Conservation (phyloP, 495 filamentous ascomycete species). For the Talaromyces trachyspermus region DNA sequence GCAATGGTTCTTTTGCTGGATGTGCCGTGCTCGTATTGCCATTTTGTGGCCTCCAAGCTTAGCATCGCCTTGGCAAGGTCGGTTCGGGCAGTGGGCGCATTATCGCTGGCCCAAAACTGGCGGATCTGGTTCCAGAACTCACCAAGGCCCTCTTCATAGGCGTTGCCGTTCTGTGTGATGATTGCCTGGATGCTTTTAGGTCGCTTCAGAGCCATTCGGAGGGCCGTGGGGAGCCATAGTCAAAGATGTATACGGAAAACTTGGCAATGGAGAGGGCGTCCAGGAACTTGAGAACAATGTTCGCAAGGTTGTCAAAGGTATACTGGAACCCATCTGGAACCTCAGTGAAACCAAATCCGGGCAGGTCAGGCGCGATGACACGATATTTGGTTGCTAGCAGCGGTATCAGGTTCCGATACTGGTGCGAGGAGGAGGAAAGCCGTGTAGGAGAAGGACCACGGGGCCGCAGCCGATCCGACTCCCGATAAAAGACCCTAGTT, state of each 20-base stretch:
- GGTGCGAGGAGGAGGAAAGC: conserved; percentile 58
- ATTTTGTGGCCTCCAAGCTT: conserved; percentile 39
- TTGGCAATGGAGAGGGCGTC: conserved; percentile 34
- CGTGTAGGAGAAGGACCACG: conserved; percentile 53
- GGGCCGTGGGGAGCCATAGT: conserved; percentile 57
- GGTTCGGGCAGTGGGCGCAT: conserved; percentile 24
- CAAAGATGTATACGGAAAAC: conserved; percentile 56
- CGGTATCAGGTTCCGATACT: conserved; percentile 56
- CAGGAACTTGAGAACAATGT: conserved; percentile 41
- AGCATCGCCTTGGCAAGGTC: conserved; percentile 31
- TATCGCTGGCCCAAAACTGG: conserved; percentile 40
- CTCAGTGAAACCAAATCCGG: conserved; percentile 54
- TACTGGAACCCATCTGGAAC: conserved; percentile 41
- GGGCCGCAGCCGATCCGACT: conserved; percentile 33
- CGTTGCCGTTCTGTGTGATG: conserved; percentile 58
- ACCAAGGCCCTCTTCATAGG: conserved; percentile 52
- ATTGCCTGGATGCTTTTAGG: conserved; percentile 44
- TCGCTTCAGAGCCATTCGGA: conserved; percentile 45
- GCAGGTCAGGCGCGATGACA: conserved; percentile 55
- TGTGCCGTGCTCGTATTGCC: conserved; percentile 49
- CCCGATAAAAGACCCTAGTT: conserved; percentile 47
- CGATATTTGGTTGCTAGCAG: conserved; percentile 44
- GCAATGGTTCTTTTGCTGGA: conserved; percentile 27
- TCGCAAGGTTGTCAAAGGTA: conserved; percentile 43
- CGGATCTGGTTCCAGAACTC: conserved; percentile 47